Evolutionary conservation across 352 stramenopile species (phyloP).

Genomic region (Globisporangium carolinianum): DNA sequence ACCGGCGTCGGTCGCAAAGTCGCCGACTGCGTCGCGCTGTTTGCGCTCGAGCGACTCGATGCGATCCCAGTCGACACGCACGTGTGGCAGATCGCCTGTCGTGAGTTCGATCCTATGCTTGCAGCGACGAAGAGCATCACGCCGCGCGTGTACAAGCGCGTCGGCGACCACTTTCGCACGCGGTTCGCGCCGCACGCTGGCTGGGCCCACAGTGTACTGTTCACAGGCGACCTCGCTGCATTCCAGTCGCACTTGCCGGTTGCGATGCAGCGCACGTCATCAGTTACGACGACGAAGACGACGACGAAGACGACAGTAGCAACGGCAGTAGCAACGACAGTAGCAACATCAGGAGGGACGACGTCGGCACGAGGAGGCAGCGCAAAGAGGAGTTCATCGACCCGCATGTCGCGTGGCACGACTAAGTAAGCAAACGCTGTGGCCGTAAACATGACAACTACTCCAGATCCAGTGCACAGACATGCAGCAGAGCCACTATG

Average conservation of each 20-base stretch:
- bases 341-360: too few species aligned
- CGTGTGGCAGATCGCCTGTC: slow-evolving; percentile 93
- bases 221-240: slow-evolving; percentile 36
- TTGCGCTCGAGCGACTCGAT: slow-evolving; percentile 90
- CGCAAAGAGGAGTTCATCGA: too few species aligned
- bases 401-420: too few species aligned
- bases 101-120: slow-evolving; percentile 57
- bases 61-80: slow-evolving; percentile 97
- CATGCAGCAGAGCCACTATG: too few species aligned
- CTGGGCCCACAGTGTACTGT: slow-evolving; percentile 87
- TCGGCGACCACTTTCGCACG: slow-evolving; percentile 91
- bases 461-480: too few species aligned
- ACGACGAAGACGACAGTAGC: too few species aligned
- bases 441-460: too few species aligned
- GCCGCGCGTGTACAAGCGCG: slow-evolving; percentile 73
- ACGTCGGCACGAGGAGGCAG: too few species aligned
- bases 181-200: slow-evolving; percentile 87
- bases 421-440: too few species aligned
- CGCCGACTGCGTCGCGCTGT: slow-evolving; percentile 96
- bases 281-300: too few species aligned
- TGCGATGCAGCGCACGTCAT: slow-evolving; percentile 19
- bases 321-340: too few species aligned
- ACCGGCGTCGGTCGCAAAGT: slow-evolving; percentile 92
- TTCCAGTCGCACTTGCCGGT: slow-evolving; percentile 25
- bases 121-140: slow-evolving; percentile 71